Conservation (phyloP, 2,329 filamentous ascomycete species). For the Penicillium sp. region DNA sequence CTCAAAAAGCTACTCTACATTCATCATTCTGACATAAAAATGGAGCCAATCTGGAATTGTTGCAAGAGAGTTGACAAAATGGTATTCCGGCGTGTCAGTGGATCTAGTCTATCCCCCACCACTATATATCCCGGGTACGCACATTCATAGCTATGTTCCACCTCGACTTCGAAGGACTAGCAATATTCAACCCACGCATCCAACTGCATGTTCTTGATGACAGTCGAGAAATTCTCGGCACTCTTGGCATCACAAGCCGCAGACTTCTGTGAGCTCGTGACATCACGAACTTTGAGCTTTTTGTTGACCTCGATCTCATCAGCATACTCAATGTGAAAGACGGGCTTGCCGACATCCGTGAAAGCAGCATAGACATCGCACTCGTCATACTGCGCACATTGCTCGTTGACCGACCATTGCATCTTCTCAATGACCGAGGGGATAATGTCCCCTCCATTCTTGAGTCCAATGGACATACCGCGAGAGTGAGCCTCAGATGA, state of each 20-base stretch:
- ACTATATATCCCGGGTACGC: background rate
- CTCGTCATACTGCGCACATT: slow-evolving; percentile 67
- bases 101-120: background rate
- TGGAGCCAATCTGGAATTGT: background rate
- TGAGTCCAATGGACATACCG: slow-evolving; percentile 69
- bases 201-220: slow-evolving; percentile 69
- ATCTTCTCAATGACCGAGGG: slow-evolving; percentile 57
- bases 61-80: background rate
- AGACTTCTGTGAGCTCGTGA: slow-evolving; percentile 7
- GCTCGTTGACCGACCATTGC: slow-evolving; percentile 73
- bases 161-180: slow-evolving; percentile 11
- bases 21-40: background rate
- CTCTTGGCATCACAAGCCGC: slow-evolving; percentile 56
- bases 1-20: background rate
- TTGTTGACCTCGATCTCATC: slow-evolving; percentile 52
- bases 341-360: slow-evolving; percentile 66
- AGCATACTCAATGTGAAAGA: slow-evolving; percentile 77
- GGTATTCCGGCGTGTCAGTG: background rate
- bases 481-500: slow-evolving; percentile 59
- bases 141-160: background rate
- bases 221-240: slow-evolving; percentile 63
- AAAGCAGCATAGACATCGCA: slow-evolving; percentile 65
- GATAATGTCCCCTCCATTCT: slow-evolving; percentile 71
- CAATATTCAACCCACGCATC: slow-evolving; percentile 69
- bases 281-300: slow-evolving; percentile 4